phyloP scores from a whole-genome alignment of 257 asterid genomes.

The Linaria vulgaris region DNA sequence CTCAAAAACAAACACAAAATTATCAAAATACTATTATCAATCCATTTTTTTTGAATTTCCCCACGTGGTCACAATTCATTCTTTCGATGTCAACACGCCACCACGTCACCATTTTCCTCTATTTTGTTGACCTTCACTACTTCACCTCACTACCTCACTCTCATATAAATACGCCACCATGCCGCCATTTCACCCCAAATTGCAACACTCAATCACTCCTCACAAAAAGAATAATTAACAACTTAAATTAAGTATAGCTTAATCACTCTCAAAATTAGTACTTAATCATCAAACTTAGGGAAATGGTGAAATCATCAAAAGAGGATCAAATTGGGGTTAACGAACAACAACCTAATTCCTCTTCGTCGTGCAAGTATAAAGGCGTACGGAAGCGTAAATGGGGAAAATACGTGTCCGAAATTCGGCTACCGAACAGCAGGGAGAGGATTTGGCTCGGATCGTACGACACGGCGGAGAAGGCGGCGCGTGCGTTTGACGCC shows the following conservation, averaged over 20 bases:
- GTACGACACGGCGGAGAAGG: slow-evolving; percentile 63
- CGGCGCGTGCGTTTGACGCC: slow-evolving; percentile 78
- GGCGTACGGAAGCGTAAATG: slow-evolving; percentile 77
- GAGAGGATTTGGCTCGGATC: slow-evolving; percentile 81
- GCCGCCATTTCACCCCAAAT: slow-evolving; percentile 52
- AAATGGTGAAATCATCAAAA: slow-evolving; percentile 49
- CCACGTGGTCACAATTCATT: slow-evolving; percentile 31
- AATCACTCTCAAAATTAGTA: background rate
- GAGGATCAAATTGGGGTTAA: background rate
- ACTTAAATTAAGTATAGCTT: background rate
- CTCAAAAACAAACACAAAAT: background rate
- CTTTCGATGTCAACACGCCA: slow-evolving; percentile 19
- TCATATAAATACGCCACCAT: slow-evolving; percentile 32
- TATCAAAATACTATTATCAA: background rate
- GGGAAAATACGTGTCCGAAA: slow-evolving; percentile 77
- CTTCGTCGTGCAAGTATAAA: slow-evolving; percentile 41
- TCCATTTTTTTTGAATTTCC: background rate
- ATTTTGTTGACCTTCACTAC: slow-evolving; percentile 24
- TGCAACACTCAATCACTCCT: background rate
- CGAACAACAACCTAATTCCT: background rate
- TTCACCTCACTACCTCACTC: slow-evolving; percentile 33
- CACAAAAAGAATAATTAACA: background rate
- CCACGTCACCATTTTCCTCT: background rate
- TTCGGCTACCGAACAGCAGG: slow-evolving; percentile 68
- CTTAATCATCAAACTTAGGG: background rate